phyloP scores from a whole-genome alignment of 2,329 filamentous ascomycete genomes.

The Cercospora sojina region DNA sequence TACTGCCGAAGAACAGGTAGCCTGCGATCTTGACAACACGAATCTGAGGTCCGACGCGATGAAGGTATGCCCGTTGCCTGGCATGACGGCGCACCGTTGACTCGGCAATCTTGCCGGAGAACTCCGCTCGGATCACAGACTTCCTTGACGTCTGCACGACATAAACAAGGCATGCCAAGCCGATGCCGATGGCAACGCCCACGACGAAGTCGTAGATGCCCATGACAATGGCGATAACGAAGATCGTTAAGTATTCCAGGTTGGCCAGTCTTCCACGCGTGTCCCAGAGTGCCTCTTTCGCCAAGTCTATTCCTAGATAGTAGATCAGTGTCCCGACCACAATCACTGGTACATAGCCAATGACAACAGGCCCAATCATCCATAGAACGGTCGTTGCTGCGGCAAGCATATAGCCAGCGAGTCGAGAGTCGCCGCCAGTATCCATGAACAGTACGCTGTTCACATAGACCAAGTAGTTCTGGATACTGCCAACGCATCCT shows the following conservation, averaged over 20 bases:
- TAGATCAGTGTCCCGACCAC: conserved; percentile 96
- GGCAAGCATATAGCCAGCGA: conserved; percentile 84
- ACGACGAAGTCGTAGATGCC: conserved; percentile 94
- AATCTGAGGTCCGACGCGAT: conserved; percentile 82
- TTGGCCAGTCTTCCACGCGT: conserved; percentile 84
- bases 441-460: conserved; percentile 97
- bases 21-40: conserved; percentile 88
- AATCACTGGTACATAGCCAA: conserved; percentile 94
- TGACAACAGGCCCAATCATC: conserved; percentile 79
- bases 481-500: conserved; percentile 80
- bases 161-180: conserved; percentile 85
- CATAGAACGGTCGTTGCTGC: conserved; percentile 76
- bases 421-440: conserved; percentile 80
- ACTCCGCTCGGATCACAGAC: conserved; percentile 85
- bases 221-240: conserved; percentile 92
- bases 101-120: conserved; percentile 81
- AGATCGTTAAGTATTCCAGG: conserved; percentile 84
- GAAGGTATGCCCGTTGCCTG: conserved; percentile 81
- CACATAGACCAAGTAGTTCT: conserved; percentile 95
- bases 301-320: conserved; percentile 85
- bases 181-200: conserved; percentile 87
- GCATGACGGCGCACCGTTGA: conserved; percentile 92
- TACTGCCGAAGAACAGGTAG: conserved; percentile 97
- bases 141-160: conserved; percentile 89
- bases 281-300: conserved; percentile 83